These are phyloP conservation scores for Coccomyxa sp. DNA, from an alignment of 139 green algal species.

Conservation along the genomic window DNA sequence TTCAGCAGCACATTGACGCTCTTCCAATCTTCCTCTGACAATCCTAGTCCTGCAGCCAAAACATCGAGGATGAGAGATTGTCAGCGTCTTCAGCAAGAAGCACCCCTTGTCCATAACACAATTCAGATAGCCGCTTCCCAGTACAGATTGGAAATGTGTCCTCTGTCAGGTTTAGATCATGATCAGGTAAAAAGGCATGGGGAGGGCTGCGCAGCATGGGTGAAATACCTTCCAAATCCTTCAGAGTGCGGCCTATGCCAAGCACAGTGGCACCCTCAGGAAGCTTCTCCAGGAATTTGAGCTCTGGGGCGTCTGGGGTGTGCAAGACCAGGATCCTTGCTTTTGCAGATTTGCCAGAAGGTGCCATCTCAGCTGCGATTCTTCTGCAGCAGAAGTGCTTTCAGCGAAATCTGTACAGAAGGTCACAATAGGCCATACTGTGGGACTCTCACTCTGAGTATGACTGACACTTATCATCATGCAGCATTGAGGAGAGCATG, in stretches of 20 bases:
- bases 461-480: too few relatives aligned
- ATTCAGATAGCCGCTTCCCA: neutral
- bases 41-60: neutral
- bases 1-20: conserved; percentile 51
- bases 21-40: conserved; percentile 38
- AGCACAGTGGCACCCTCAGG: conserved; percentile 25
- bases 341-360: too few relatives aligned
- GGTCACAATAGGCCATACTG: too few relatives aligned
- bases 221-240: conserved; percentile 11
- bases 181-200: neutral
- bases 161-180: neutral
- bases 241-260: conserved; percentile 20
- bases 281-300: conserved; percentile 39
- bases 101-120: neutral
- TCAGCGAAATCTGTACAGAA: too few relatives aligned
- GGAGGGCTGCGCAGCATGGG: neutral
- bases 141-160: neutral
- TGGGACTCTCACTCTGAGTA: too few relatives aligned
- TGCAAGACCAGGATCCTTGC: conserved; percentile 47
- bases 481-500: too few relatives aligned
- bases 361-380: too few relatives aligned
- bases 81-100: neutral
- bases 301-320: conserved; percentile 33
- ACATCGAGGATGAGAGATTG: too few relatives aligned
- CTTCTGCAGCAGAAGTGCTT: too few relatives aligned